Base-by-base conservation (phyloP, 805 yeast genomes). In the Kodamaea lidongshanica region DNA sequence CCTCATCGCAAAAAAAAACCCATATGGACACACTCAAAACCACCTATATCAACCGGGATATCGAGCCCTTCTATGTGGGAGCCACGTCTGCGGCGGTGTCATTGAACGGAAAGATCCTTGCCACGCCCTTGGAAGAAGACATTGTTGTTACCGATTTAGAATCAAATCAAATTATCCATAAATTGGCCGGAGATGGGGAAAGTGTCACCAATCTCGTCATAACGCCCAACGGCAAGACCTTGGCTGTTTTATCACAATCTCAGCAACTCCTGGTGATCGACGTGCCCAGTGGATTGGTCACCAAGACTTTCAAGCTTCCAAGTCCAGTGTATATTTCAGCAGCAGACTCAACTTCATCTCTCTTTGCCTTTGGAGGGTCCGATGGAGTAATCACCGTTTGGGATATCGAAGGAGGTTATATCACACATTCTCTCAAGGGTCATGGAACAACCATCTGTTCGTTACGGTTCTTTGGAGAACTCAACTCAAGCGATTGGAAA, bases 341-440 rank as follows among this genome's bases (percentile, higher is more conserved):
- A 7, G 74, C 73, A 13, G 98, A 92, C 54, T 52, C 72, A 3
- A 85, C 96, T 0, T 79, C 94, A 3, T 77, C 95, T 3, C 63
- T 92, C 20, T 74, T 88, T 47, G 94, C 96, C 12, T 78, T 92
- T 48, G 99, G 99, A 22, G 87, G 94, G 27, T 82, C 96, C 1
- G 98, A 92, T 55, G 97, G 98, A 27, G 72, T 77, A 23, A 81
- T 88, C 11, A 77, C 84, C 25, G 94, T 92, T 1, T 87, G 94
- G 80, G 99, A 92, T 54, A 70, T 92, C 20, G 88, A 77, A 40
- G 87, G 87, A 19, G 88, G 92, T 1, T 85, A 71, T 41, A 74
- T 81, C 3, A 92, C 98, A 0, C 98, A 92, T 56, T 77, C 85
- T 9, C 69, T 92, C 34, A 81, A 83, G 53, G 97, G 98, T 1